phyloP scores from a whole-genome alignment of 2,329 filamentous ascomycete species.

The Cladophialophora psammophila region DNA sequence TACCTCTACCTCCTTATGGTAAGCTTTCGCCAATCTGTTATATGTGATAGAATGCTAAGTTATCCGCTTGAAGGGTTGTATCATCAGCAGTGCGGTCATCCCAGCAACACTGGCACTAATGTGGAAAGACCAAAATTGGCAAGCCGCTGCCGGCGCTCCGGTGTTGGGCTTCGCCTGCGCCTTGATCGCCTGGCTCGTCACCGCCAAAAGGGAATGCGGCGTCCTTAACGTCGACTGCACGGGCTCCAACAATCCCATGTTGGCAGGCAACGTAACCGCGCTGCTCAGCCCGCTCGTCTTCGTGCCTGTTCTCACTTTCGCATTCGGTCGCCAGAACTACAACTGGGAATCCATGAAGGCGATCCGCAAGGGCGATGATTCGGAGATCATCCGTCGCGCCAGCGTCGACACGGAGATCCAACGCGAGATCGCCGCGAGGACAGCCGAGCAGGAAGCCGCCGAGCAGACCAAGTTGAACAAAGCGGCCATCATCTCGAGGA shows the following conservation, averaged over 20 bases:
- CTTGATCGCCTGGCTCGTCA: slow-evolving; percentile 79
- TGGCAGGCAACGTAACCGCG: slow-evolving; percentile 76
- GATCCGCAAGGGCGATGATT: slow-evolving; percentile 81
- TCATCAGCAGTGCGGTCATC: slow-evolving; percentile 84
- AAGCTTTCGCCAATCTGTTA: not conserved
- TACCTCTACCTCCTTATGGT: slow-evolving; percentile 86
- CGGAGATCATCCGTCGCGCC: slow-evolving; percentile 70
- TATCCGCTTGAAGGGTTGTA: slow-evolving; percentile 64
- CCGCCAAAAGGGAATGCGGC: slow-evolving; percentile 73
- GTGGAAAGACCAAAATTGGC: slow-evolving; percentile 81
- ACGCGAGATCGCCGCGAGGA: slow-evolving; percentile 38
- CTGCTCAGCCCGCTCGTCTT: slow-evolving; percentile 78
- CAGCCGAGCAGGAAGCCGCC: slow-evolving; percentile 49
- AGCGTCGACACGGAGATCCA: slow-evolving; percentile 71
- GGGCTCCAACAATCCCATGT: slow-evolving; percentile 67
- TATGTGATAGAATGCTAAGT: not conserved
- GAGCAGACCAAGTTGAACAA: slow-evolving; percentile 61
- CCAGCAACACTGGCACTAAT: slow-evolving; percentile 81
- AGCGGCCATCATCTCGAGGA: slow-evolving; percentile 63
- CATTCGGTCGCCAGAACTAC: slow-evolving; percentile 76
- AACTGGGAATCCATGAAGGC: slow-evolving; percentile 84
- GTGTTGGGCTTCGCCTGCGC: slow-evolving; percentile 73
- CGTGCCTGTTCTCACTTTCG: slow-evolving; percentile 76
- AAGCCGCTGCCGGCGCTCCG: slow-evolving; percentile 73
- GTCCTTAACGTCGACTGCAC: slow-evolving; percentile 75